These are phyloP conservation scores for Podospora tetraspora DNA, from an alignment of 495 filamentous ascomycete genomes.

Conservation along the genomic window DNA sequence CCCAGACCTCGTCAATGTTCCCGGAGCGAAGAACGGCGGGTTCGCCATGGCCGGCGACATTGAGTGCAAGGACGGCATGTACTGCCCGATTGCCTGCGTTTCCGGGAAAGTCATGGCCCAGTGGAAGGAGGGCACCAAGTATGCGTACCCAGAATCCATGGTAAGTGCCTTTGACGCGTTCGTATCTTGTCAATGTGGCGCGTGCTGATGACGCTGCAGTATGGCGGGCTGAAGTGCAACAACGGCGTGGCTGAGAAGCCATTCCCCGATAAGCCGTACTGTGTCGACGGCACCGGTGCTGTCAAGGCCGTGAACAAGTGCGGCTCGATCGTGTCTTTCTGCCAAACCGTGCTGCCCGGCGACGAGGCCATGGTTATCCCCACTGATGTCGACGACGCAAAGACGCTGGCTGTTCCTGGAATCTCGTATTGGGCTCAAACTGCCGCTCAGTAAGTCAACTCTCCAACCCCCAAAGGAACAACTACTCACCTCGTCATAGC, in stretches of 20 bases:
- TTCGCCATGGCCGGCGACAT: conserved; percentile 82
- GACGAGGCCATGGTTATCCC: conserved; percentile 87
- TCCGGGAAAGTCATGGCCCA: conserved; percentile 72
- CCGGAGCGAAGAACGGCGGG: conserved; percentile 60
- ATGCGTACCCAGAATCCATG: conserved; percentile 67
- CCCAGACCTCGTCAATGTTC: conserved; percentile 63
- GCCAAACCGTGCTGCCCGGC: conserved; percentile 80
- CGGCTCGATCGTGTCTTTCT: conserved; percentile 60
- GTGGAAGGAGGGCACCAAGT: conserved; percentile 67
- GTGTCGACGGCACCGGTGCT: conserved; percentile 62
- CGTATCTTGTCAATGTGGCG: not conserved
- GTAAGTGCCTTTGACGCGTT: conserved; percentile 42
- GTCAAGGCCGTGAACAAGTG: conserved; percentile 61
- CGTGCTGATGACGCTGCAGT: conserved; percentile 45
- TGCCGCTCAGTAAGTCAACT: conserved; percentile 60
- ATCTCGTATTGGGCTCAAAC: conserved; percentile 66
- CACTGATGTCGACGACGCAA: conserved; percentile 52
- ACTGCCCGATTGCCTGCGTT: conserved; percentile 76
- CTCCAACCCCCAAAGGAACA: not conserved
- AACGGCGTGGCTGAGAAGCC: conserved; percentile 65
- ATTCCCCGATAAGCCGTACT: conserved; percentile 64
- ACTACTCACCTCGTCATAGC: conserved; percentile 34
- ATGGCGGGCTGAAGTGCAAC: conserved; percentile 74
- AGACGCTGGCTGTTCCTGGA: conserved; percentile 65
- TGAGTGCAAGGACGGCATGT: conserved; percentile 60